These are phyloP conservation scores for Wickerhamiella spandovensis DNA, from an alignment of 805 yeast genomes.

Conservation along the genomic window DNA sequence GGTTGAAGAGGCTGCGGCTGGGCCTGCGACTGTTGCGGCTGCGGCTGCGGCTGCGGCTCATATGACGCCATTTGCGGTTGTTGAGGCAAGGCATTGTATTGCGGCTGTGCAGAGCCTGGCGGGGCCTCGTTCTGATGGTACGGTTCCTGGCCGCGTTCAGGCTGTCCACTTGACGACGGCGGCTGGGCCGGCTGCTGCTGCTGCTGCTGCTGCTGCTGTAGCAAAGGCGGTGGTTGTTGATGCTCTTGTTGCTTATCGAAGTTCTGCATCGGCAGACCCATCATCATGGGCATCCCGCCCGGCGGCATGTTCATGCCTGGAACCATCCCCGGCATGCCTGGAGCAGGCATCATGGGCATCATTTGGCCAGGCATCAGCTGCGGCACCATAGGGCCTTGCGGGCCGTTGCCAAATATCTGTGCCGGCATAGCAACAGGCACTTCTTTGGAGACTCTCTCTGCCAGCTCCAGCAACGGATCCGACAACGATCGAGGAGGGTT, in stretches of 20 bases:
- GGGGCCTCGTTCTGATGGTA: constrained; percentile 5
- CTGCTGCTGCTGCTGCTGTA: constrained; percentile 11
- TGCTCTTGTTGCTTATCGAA: constrained; percentile 3
- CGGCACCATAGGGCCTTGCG: background rate
- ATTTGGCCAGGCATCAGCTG: background rate
- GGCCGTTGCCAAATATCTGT: background rate
- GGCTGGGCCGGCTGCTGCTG: constrained; percentile 1
- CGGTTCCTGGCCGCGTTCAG: constrained; percentile 2
- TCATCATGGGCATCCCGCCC: background rate
- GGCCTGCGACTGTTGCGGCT: constrained; percentile 5
- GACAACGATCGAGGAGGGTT: background rate
- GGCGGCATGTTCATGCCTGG: no score
- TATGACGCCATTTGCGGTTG: no score
- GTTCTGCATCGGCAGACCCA: background rate
- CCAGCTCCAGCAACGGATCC: background rate
- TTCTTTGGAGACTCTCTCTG: background rate
- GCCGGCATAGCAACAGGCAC: background rate
- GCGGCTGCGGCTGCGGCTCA: constrained; percentile 5
- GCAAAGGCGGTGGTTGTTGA: constrained; percentile 6
- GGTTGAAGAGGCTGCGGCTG: constrained; percentile 11
- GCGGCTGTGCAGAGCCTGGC: background rate
- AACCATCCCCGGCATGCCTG: background rate
- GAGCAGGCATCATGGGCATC: background rate
- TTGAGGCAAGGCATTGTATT: background rate
- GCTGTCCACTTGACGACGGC: no score